Evolutionary conservation across 257 asterid genomes (phyloP).

Genomic region (Perilla frutescens): DNA sequence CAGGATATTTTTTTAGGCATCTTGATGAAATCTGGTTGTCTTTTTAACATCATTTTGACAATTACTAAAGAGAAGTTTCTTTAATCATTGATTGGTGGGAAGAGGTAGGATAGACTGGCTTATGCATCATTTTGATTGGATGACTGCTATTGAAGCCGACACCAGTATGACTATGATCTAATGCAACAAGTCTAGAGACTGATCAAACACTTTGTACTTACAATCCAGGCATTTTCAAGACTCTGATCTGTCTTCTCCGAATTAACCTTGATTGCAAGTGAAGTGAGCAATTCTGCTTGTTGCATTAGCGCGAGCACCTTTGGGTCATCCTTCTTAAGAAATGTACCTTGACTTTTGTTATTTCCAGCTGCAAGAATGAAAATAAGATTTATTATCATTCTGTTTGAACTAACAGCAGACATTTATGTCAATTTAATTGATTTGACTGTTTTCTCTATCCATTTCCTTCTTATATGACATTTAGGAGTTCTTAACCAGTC

Average conservation of each 20-base stretch:
- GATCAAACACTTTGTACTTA: conserved; percentile 40
- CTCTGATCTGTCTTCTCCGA: conserved; percentile 78
- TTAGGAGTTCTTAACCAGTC: conserved; percentile 16
- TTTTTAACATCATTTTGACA: conserved; percentile 6
- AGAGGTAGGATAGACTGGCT: not conserved
- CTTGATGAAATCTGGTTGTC: conserved; percentile 4
- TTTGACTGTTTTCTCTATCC: conserved; percentile 2
- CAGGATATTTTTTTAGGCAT: not conserved
- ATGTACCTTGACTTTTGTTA: conserved; percentile 57
- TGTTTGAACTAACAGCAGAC: conserved; percentile 19
- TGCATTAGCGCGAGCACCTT: conserved; percentile 85
- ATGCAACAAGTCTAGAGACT: conserved; percentile 15
- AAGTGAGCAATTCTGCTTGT: conserved; percentile 92
- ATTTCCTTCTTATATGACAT: conserved; percentile 27
- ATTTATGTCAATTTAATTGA: not conserved
- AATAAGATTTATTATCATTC: conserved; percentile 10
- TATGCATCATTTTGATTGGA: conserved; percentile 5
- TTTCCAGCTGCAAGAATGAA: conserved; percentile 52
- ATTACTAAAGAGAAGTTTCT: not conserved
- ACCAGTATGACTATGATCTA: conserved; percentile 2
- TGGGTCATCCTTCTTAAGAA: conserved; percentile 91
- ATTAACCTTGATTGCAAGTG: conserved; percentile 88
- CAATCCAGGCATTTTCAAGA: conserved; percentile 90
- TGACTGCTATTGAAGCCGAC: not conserved
- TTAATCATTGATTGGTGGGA: conserved; percentile 6